Base-by-base conservation (phyloP, 176 grass and related monocot species). In the Raddia guianensis region DNA sequence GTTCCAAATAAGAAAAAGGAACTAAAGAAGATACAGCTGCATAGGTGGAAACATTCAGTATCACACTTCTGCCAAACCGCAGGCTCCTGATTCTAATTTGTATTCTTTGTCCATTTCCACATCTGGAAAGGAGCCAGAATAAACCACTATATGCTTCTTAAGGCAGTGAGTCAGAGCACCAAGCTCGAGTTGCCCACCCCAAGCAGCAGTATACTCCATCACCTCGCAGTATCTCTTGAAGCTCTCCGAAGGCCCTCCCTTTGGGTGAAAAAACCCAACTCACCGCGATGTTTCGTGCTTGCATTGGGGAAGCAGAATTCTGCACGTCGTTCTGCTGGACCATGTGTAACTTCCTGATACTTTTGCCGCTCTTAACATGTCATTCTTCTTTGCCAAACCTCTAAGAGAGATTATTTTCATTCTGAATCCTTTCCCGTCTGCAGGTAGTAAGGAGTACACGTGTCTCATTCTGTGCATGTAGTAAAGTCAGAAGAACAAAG, bases 101-200 rank as follows among this genome's bases (percentile, higher is more conserved):
- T 98, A 95, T 75, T 98, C 92, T 80, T 95, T 88, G 37, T 92
- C 96, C 96, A 95, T 98, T 35, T 98, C 96, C 51, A 98, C 96
- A n/a, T 98, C 92, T 2, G 95, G 92, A 69, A 98, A 93, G 69
- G 82, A 95, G 74, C 95, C 92, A 0, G 95, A 93, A 86, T 94
- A 98, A 63, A 98, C 85, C 13, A 98, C 75, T 12, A 98, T 89
- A 50, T 91, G 95, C 66, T 93, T 98, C 83, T 86, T 93, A 8
- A 98, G 85, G 71, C 90, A 92, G 84, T 98, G 95, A 19, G 78
- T 89, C 20, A 98, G 89, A 7, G 95, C 95, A 34, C 92, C 88
- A 0, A 98, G 89, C 80, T 98, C 95, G 4, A 98, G 95, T 57
- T 98, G 95, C 59, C 95, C 90, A 7, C 95, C 95, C 95, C 95